phyloP scores from a whole-genome alignment of 441 rosid genomes.

The Gossypium laxum region DNA sequence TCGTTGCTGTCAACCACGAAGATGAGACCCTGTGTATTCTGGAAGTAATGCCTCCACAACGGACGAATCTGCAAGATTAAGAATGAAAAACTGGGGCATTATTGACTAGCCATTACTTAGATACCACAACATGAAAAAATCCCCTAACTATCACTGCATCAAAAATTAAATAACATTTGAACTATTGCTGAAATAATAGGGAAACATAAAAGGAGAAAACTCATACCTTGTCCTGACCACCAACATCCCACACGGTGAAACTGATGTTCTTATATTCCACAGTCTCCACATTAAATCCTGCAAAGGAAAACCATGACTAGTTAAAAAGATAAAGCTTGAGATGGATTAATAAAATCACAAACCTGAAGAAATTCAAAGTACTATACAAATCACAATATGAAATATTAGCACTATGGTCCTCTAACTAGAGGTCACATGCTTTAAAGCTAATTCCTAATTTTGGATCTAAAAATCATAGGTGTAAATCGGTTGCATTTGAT shows the following conservation, averaged over 20 bases:
- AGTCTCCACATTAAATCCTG: conserved; percentile 9
- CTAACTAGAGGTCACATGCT: background rate
- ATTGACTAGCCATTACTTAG: background rate
- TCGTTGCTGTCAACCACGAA: conserved; percentile 84
- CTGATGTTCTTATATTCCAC: conserved; percentile 6
- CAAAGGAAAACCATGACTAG: background rate
- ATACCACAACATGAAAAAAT: background rate
- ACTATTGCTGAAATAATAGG: background rate
- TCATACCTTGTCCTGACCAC: conserved; percentile 5
- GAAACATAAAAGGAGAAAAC: background rate
- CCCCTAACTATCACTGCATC: background rate
- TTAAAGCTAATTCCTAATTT: background rate
- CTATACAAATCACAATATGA: background rate
- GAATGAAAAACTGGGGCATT: background rate
- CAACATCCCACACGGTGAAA: conserved; percentile 7
- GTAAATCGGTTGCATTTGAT: background rate
- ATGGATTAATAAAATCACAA: background rate
- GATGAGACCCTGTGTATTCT: conserved; percentile 74
- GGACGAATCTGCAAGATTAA: conserved; percentile 55
- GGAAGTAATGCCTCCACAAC: conserved; percentile 80
- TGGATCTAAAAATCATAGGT: background rate
- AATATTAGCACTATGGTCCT: background rate
- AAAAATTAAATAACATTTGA: background rate
- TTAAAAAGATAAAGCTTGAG: background rate
- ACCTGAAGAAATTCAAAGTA: background rate